phyloP scores from a whole-genome alignment of 2,329 filamentous ascomycete genomes.

The Aspergillus persii region DNA sequence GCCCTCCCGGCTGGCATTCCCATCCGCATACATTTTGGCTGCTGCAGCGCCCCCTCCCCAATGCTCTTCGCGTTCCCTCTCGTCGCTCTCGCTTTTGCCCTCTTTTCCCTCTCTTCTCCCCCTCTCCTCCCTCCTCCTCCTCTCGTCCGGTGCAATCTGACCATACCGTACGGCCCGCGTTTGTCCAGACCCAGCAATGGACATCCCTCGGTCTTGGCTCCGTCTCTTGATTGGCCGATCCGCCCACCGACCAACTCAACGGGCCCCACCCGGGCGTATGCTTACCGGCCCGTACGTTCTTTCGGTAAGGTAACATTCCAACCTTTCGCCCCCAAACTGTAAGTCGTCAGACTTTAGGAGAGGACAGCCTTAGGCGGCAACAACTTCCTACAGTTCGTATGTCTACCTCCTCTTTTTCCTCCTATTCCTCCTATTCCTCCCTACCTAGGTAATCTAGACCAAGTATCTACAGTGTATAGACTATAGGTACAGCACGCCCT shows the following conservation, averaged over 20 bases:
- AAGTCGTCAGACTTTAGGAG: too few species aligned
- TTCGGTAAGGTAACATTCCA: too few species aligned
- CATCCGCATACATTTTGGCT: too few species aligned
- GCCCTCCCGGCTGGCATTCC: not conserved
- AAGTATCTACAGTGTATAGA: too few species aligned
- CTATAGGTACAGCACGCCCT: too few species aligned
- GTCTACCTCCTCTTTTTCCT: too few species aligned
- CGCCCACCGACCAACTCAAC: slow-evolving; percentile 15
- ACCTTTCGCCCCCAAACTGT: too few species aligned
- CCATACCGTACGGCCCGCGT: slow-evolving; percentile 1
- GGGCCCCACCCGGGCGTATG: slow-evolving; percentile 10
- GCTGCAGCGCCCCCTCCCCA: not conserved
- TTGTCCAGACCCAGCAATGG: slow-evolving; percentile 23
- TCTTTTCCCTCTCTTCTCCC: not conserved
- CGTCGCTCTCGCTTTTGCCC: not conserved
- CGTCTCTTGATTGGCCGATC: slow-evolving; percentile 15
- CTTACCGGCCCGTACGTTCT: slow-evolving; percentile 4
- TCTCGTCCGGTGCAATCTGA: not conserved
- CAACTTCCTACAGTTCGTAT: too few species aligned
- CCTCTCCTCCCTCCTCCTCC: not conserved
- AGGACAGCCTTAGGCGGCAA: too few species aligned
- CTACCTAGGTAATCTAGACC: too few species aligned
- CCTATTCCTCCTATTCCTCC: too few species aligned
- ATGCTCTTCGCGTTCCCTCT: not conserved
- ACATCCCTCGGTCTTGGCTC: slow-evolving; percentile 15